Evolutionary conservation across 2,329 filamentous ascomycete genomes (phyloP).

Genomic region (Exophiala lecanii-corni): DNA sequence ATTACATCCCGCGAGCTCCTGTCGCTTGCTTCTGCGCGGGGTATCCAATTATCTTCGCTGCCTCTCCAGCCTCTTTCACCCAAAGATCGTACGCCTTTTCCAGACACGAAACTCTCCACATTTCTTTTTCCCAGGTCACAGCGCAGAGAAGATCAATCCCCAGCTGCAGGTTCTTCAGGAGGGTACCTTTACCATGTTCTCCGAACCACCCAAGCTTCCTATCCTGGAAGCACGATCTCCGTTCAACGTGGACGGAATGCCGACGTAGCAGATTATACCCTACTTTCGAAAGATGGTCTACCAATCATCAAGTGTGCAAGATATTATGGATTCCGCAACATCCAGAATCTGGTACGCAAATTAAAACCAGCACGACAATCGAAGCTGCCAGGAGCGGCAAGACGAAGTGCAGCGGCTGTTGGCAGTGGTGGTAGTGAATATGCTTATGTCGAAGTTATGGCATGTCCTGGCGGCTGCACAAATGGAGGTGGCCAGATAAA

Average conservation of each 20-base stretch:
- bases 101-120: slow-evolving; percentile 62
- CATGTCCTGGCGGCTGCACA: slow-evolving; percentile 96
- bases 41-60: slow-evolving; percentile 69
- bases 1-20: slow-evolving; percentile 94
- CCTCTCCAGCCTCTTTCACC: slow-evolving; percentile 53
- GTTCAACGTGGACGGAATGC: slow-evolving; percentile 75
- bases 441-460: slow-evolving; percentile 98
- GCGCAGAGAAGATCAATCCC: slow-evolving; percentile 28
- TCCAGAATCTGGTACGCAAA: slow-evolving; percentile 92
- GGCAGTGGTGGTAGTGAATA: slow-evolving; percentile 56
- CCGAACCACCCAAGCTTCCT: slow-evolving; percentile 63
- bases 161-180: slow-evolving; percentile 72
- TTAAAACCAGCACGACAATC: slow-evolving; percentile 76
- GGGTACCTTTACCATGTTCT: slow-evolving; percentile 86
- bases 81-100: slow-evolving; percentile 57
- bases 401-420: slow-evolving; percentile 35
- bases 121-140: slow-evolving; percentile 67
- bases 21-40: slow-evolving; percentile 77
- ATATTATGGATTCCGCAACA: slow-evolving; percentile 97
- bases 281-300: slow-evolving; percentile 54
- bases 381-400: slow-evolving; percentile 71
- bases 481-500: slow-evolving; percentile 97
- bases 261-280: slow-evolving; percentile 81
- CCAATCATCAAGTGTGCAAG: slow-evolving; percentile 73
- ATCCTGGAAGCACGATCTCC: slow-evolving; percentile 68